Base-by-base conservation (phyloP, 306 rosid genomes). In the Oemleria cerasiformis region DNA sequence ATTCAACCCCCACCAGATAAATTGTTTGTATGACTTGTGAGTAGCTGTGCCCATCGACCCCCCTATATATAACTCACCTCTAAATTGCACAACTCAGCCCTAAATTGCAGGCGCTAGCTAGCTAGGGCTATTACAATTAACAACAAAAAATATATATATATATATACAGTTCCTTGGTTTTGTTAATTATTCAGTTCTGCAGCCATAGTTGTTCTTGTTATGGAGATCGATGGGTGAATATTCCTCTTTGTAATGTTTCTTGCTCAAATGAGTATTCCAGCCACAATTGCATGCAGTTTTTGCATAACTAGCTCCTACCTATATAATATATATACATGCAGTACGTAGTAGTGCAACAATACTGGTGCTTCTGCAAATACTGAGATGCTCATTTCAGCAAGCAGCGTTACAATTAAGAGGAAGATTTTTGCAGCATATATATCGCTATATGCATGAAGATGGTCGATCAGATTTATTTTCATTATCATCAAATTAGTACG, bases 241-340 rank as follows among this genome's bases (percentile, higher is more conserved):
- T 13, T 77, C 73, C 82, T 56, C 80, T 74, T 68, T 74, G 62
- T 87, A 89, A 86, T 76, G 67, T 86, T 87, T 92, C 97, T 92
- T 92, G 97, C 97, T 92, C 97, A 89, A 92, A 92, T 92, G 96
- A 91, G 97, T 88, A 91, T 91, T 91, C 97, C 97, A 58, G 75
- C 78, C 63, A 55, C 57, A 73, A 38, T 41, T 65, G 48, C 70
- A 68, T 40, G 17, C 67, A 11, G 49, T 70, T 70, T 10, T n/a
- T 68, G 55, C 51, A 20, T 51, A 49, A 20, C 53, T 23, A 5
- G 2, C 30, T 25, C 30, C 30, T 16, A 21, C 11, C n/a, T 21
- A 34, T 47, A 13, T 30, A 54, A 55, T 55, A 9, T 48, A 14
- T 13, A 5, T 49, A 15, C 16, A 49, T 50, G 7, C 7, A 30